Evolutionary conservation across 2,329 filamentous ascomycete species (phyloP), one percentile per base, ranked within the genome.

Genomic region (Phialophora expanda): DNA sequence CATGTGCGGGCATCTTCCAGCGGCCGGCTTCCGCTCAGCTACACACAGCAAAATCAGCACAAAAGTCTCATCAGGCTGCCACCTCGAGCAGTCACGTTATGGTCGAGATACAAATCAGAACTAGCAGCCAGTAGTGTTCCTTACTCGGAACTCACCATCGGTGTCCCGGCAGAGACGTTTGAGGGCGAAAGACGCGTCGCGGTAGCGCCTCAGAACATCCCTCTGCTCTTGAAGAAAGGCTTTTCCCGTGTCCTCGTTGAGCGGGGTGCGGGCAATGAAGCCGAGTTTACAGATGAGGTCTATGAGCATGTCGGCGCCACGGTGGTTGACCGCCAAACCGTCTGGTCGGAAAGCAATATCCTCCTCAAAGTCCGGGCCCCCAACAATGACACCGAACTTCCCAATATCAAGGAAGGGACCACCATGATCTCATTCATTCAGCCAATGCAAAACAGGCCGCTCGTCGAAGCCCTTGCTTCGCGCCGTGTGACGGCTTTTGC

Each of bases 351-450:
- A 62, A 87, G 90, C 67, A 87, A 96, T 75, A 91, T 96, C 70
- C 80, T 96, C 11, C 84, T 97, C 72, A 96, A 96, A 77, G 92
- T 97, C 62, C 88, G 92, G 50, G 87, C 89, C 1, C 92, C 92
- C 0, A 89, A 86, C 59, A 76, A 84, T 11, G 80, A 86, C 56
- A 85, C 86, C 65, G 92, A 96, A 76, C 85, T 91, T 4, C 85
- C 88, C 67, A 82, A 82, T 38, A 85, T 95, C 70, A 87, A 86
- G 66, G 83, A 88, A 70, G 87, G 88, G 2, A 87, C 90, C 56
- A 93, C 91, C 0, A 77, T 96, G 64, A 90, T 96, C 71, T 94
- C 91, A 1, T 91, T 96, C 75, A 79, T 97, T 30, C 92, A 96
- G 75, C 92, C 92, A 0, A 84, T 87, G 6, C 91, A 94, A 79